Percentiles rank a stretch among this genome's conserved stretches.
Conservation (phyloP, 495 filamentous ascomycete genomes). For the Daldinia caldariorum region DNA sequence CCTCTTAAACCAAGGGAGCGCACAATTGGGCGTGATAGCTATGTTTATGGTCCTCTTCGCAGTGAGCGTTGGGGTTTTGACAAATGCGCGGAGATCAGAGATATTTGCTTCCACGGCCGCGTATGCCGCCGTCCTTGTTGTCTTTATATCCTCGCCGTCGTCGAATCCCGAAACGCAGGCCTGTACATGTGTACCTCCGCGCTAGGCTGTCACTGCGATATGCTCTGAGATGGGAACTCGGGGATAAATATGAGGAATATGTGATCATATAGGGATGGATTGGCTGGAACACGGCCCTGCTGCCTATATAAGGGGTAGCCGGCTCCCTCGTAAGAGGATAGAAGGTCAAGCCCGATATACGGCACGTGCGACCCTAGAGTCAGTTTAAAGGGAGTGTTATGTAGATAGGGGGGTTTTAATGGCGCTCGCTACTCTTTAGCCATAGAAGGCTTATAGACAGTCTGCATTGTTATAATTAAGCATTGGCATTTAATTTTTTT, state of each 20-base stretch:
- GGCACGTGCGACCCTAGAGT: no score
- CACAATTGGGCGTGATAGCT: background rate
- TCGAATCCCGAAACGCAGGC: background rate
- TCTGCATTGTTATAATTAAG: no score
- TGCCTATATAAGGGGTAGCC: no score
- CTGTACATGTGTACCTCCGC: background rate
- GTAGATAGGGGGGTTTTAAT: no score
- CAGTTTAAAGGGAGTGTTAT: no score
- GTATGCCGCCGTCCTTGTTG: background rate
- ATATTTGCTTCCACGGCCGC: background rate
- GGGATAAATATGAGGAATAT: background rate
- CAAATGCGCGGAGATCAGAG: background rate
- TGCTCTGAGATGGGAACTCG: background rate
- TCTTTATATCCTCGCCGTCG: background rate
- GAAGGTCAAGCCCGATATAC: no score
- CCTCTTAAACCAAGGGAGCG: background rate
- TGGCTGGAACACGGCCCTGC: no score
- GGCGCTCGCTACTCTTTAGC: no score
- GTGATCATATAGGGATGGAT: background rate
- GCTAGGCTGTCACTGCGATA: background rate
- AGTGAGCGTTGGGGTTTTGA: background rate
- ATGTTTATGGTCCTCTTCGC: background rate
- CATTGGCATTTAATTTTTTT: no score
- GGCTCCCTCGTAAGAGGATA: no score
- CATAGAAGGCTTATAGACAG: no score